Percentiles rank a stretch among this genome's conserved stretches.
Evolutionary conservation across 257 asterid species (phyloP).

Genomic region (Buddleja alternifolia): DNA sequence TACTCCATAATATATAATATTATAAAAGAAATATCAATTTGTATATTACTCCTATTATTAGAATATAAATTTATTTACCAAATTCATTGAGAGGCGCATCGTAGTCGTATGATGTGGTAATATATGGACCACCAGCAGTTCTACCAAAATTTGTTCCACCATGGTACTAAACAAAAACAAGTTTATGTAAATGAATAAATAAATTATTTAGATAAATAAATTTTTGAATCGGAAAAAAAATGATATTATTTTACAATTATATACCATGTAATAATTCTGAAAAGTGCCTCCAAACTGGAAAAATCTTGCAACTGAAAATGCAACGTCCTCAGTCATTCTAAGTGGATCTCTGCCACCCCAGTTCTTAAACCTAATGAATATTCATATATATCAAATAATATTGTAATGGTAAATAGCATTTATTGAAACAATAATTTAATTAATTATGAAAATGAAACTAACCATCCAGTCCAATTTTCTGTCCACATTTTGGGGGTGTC

Average conservation of each 20-base stretch:
- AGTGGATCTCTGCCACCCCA: constrained; percentile 75
- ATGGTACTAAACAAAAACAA: constrained; percentile 51
- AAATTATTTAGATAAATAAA: neutral
- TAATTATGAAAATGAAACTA: neutral
- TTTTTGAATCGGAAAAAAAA: no score
- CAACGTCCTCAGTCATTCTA: constrained; percentile 74
- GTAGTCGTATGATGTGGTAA: constrained; percentile 72
- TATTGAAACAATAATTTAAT: neutral
- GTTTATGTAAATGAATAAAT: no score
- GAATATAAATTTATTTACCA: constrained; percentile 36
- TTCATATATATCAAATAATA: no score
- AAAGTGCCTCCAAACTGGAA: constrained; percentile 72
- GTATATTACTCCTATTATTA: no score
- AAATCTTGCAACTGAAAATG: constrained; percentile 75
- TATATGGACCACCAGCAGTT: constrained; percentile 81
- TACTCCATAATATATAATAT: no score
- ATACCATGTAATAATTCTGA: constrained; percentile 86
- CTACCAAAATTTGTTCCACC: constrained; percentile 91
- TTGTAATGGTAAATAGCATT: neutral
- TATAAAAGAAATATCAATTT: no score
- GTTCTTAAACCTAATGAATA: constrained; percentile 66
- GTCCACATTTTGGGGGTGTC: constrained; percentile 89
- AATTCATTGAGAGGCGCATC: constrained; percentile 80
- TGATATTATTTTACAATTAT: no score
- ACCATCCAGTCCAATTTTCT: constrained; percentile 96